Conservation (phyloP, 2,329 filamentous ascomycete species). For the Claviceps africana region DNA sequence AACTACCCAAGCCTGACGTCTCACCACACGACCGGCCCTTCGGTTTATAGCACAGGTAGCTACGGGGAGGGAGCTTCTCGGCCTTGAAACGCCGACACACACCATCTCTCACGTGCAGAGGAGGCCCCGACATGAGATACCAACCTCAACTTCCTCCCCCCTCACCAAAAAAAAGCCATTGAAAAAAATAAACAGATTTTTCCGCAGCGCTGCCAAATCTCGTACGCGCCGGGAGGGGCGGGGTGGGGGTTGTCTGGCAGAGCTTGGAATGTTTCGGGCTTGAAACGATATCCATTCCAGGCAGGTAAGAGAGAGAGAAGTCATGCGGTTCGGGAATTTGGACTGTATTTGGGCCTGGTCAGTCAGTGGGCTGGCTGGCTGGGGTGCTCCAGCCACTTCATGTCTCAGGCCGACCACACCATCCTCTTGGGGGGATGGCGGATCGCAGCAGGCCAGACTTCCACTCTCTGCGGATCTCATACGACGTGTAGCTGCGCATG, state of each 20-base stretch:
- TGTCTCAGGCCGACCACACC: background rate
- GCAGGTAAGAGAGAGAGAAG: background rate
- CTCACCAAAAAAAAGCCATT: too few species aligned
- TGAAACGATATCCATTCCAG: too few species aligned
- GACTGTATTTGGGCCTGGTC: background rate
- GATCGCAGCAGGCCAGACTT: background rate
- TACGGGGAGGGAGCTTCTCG: conserved; percentile 30
- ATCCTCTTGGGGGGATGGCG: background rate
- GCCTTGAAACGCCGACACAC: conserved; percentile 17
- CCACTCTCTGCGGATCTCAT: background rate
- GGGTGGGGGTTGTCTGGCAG: too few species aligned
- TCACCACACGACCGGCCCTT: conserved; percentile 20
- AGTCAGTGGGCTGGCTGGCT: background rate
- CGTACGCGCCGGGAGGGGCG: too few species aligned
- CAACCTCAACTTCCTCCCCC: too few species aligned
- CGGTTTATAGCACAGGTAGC: conserved; percentile 28
- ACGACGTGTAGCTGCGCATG: background rate
- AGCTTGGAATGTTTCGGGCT: too few species aligned
- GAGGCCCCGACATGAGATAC: background rate
- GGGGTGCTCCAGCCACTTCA: background rate
- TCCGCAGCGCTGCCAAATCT: too few species aligned
- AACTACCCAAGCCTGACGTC: conserved; percentile 24
- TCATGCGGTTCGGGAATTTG: background rate
- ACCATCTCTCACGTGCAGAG: background rate
- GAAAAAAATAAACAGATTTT: too few species aligned